Conservation (phyloP, 371 early-diverging fungal genomes). For the Mucor lusitanicus region DNA sequence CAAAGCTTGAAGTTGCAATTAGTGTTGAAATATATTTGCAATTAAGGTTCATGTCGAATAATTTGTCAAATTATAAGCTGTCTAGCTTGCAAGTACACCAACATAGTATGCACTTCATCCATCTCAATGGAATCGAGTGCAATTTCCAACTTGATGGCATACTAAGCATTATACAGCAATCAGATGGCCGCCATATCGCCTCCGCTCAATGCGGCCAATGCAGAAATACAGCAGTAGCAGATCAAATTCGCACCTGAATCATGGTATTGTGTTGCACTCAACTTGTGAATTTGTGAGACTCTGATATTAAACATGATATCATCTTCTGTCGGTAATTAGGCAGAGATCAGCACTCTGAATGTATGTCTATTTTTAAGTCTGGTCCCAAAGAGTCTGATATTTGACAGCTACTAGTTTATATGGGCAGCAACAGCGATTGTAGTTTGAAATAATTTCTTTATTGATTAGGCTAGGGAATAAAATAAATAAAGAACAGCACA, state of each 20-base stretch:
- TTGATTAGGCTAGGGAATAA: background rate
- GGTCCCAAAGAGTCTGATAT: background rate
- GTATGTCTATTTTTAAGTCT: background rate
- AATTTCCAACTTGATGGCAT: no score
- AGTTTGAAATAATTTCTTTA: background rate
- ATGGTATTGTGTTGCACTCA: background rate
- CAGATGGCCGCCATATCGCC: no score
- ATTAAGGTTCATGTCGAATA: background rate
- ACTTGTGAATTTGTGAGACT: background rate
- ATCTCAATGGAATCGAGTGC: no score
- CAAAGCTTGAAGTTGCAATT: background rate
- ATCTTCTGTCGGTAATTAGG: background rate
- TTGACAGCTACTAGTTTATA: no score
- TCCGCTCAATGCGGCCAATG: no score
- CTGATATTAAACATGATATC: background rate
- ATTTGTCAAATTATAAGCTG: no score
- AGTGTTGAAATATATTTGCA: background rate
- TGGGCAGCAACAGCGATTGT: background rate
- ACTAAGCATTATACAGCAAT: no score
- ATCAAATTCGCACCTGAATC: background rate
- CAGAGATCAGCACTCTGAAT: background rate
- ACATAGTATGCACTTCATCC: no score
- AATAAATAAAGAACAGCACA: background rate
- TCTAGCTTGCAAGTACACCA: no score
- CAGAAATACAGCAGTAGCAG: no score